Percentiles rank a stretch among this genome's conserved stretches.
Conservation (phyloP, 106 monocot genomes). For the Acorus calamus region DNA sequence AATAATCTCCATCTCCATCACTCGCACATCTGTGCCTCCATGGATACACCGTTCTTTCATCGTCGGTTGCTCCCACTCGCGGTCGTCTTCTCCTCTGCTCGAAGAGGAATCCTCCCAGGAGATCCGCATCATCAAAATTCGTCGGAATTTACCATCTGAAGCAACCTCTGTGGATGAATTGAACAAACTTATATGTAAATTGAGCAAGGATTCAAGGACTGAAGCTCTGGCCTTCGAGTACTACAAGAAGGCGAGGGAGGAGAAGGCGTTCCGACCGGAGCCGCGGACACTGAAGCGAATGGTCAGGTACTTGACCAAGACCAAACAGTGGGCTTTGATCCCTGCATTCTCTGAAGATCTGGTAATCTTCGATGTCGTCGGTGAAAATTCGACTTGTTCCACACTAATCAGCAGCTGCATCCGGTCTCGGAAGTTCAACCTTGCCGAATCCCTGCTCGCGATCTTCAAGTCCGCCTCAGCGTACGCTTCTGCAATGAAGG, state of each 20-base stretch:
- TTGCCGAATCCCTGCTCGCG: conserved; percentile 39
- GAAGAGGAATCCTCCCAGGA: conserved; percentile 4
- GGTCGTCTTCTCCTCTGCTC: too few relatives aligned
- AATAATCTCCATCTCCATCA: conserved; percentile 19
- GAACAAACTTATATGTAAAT: conserved; percentile 21
- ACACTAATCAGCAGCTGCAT: conserved; percentile 42
- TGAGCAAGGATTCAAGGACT: conserved; percentile 30
- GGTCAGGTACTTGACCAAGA: conserved; percentile 20
- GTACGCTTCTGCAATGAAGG: conserved; percentile 43
- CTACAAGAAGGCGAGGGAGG: conserved; percentile 38
- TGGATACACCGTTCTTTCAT: conserved; percentile 9
- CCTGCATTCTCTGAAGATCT: conserved; percentile 38
- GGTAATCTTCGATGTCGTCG: conserved; percentile 26
- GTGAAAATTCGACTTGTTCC: conserved; percentile 22
- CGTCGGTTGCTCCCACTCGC: conserved; percentile 13
- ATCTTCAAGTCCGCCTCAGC: conserved; percentile 23
- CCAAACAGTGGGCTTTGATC: conserved; percentile 49
- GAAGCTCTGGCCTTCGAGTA: conserved; percentile 33
- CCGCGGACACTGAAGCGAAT: conserved; percentile 19
- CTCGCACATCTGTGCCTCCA: conserved; percentile 13
- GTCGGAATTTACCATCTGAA: not conserved
- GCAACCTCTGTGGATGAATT: conserved; percentile 14
- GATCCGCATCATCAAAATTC: conserved; percentile 11
- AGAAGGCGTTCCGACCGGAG: conserved; percentile 31
- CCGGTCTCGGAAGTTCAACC: conserved; percentile 45